Conservation (phyloP, 305 asterid species). For the Plantago lanceolata region DNA sequence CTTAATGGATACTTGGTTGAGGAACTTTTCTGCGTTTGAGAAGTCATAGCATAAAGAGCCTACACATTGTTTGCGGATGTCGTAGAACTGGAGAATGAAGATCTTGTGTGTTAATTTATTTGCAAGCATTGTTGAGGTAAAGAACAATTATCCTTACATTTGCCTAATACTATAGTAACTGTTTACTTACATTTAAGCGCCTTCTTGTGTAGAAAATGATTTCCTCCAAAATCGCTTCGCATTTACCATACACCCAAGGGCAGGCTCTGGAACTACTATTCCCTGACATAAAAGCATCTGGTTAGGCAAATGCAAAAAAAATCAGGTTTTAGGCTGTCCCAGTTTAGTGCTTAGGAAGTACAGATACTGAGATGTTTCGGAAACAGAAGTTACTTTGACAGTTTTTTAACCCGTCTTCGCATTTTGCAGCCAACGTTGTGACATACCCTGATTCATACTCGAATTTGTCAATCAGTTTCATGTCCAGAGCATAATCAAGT, state of each 20-base stretch:
- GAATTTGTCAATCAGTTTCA: conserved; percentile 27
- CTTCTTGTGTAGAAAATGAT: background rate
- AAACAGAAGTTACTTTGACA: conserved; percentile 33
- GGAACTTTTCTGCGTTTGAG: conserved; percentile 43
- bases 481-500: conserved; percentile 39
- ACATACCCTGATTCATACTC: conserved; percentile 18
- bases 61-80: conserved; percentile 40
- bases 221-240: conserved; percentile 29
- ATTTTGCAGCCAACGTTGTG: conserved; percentile 18
- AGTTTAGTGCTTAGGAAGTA: background rate
- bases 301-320: conserved; percentile 5
- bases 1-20: conserved; percentile 32
- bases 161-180: background rate
- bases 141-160: background rate
- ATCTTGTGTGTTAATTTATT: background rate
- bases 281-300: conserved; percentile 26
- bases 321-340: background rate
- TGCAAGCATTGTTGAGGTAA: background rate
- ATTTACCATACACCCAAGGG: conserved; percentile 20
- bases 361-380: background rate
- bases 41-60: conserved; percentile 56
- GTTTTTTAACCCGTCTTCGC: conserved; percentile 24
- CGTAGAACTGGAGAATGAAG: conserved; percentile 35
- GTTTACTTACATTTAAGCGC: background rate
- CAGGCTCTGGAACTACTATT: conserved; percentile 28